These are phyloP conservation scores for Flaveria bidentis DNA, from an alignment of 129 eudicot genomes.

Conservation along the genomic window DNA sequence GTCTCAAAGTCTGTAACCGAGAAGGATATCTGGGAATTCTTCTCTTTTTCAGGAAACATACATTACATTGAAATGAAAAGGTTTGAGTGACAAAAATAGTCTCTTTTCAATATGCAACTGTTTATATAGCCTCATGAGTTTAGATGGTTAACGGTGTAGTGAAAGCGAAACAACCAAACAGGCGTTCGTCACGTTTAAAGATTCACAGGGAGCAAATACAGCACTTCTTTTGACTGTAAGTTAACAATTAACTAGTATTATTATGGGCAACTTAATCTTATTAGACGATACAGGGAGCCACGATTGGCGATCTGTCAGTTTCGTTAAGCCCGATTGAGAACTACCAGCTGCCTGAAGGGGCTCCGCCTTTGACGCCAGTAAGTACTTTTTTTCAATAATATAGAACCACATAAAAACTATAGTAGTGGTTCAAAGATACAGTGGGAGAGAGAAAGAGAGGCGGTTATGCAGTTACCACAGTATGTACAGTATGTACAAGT, in stretches of 20 bases:
- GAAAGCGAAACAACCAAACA: constrained; percentile 46
- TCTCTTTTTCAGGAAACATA: constrained; percentile 59
- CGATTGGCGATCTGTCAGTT: constrained; percentile 43
- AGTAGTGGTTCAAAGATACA: no score
- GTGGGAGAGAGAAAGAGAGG: no score
- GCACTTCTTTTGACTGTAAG: constrained; percentile 59
- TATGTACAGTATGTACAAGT: no score
- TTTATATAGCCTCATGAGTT: neutral
- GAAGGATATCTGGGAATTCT: constrained; percentile 56
- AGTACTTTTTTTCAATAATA: neutral
- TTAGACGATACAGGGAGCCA: constrained; percentile 49
- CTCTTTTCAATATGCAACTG: constrained; percentile 10
- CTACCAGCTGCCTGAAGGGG: constrained; percentile 64
- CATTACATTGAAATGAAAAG: constrained; percentile 56
- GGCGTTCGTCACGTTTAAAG: constrained; percentile 61
- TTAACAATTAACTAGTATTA: neutral
- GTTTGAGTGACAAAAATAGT: neutral
- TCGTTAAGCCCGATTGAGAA: constrained; percentile 45
- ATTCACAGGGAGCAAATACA: constrained; percentile 62
- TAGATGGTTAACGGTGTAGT: constrained; percentile 38
- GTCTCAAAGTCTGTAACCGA: constrained; percentile 39
- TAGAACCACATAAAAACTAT: neutral
- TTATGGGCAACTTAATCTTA: constrained; percentile 8
- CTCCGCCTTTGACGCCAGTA: constrained; percentile 45
- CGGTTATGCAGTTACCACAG: neutral